Percentiles rank a stretch among this genome's conserved stretches.
Evolutionary conservation across 306 rosid genomes (phyloP).

Genomic region (Urtica urens): DNA sequence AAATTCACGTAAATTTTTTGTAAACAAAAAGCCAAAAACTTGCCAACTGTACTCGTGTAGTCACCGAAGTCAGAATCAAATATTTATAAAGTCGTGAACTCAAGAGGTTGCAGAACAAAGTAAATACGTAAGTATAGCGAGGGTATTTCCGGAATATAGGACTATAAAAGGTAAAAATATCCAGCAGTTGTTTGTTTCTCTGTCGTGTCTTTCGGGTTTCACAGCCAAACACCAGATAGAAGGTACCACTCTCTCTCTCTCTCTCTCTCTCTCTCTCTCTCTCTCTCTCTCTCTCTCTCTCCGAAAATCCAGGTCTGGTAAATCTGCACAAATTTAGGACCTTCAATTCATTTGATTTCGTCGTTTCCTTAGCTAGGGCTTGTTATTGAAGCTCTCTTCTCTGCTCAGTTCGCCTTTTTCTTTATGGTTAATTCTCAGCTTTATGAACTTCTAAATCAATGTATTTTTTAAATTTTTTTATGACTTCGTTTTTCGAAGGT

Average conservation of each 20-base stretch:
- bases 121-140: neutral
- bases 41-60: neutral
- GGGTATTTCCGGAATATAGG: conserved; percentile 18
- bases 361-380: neutral
- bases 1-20: too few relatives aligned
- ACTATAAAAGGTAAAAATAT: neutral
- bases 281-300: conserved; percentile 18
- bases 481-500: neutral
- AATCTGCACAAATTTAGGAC: conserved; percentile 5
- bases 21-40: too few relatives aligned
- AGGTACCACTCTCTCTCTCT: too few relatives aligned
- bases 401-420: neutral
- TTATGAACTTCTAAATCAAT: neutral
- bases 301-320: conserved; percentile 72
- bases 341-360: conserved; percentile 14
- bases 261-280: conserved; percentile 12
- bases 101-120: conserved; percentile 19
- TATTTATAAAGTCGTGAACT: neutral
- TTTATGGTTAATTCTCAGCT: neutral
- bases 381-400: neutral
- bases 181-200: conserved; percentile 1
- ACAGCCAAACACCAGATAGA: conserved; percentile 39
- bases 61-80: neutral
- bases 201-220: conserved; percentile 40
- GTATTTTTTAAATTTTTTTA: neutral